Conservation (phyloP, 1,284 basidiomycete genomes). For the Puccinia triticina region DNA sequence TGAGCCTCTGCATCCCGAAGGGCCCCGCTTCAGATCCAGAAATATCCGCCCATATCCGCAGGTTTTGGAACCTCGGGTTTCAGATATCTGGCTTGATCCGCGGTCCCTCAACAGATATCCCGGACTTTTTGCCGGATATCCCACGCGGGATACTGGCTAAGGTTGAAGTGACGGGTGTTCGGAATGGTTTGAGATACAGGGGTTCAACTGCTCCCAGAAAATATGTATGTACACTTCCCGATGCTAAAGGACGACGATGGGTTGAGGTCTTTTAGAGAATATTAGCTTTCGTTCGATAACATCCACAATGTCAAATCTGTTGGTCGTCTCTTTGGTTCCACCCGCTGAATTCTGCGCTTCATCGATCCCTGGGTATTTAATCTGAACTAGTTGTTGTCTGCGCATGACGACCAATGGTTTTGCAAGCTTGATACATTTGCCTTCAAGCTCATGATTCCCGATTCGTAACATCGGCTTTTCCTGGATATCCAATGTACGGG, state of each 20-base stretch:
- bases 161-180: too few relatives aligned
- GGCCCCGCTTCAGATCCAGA: too few relatives aligned
- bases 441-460: conserved; percentile 51
- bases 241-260: conserved; percentile 27
- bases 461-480: conserved; percentile 47
- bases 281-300: conserved; percentile 39
- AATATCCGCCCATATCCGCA: too few relatives aligned
- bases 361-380: conserved; percentile 15
- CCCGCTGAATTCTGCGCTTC: not conserved
- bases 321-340: not conserved
- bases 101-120: too few relatives aligned
- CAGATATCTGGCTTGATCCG: too few relatives aligned
- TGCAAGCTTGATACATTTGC: conserved; percentile 31
- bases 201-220: too few relatives aligned
- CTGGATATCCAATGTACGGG: conserved; percentile 3
- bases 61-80: too few relatives aligned
- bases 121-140: too few relatives aligned
- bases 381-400: conserved; percentile 2
- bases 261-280: conserved; percentile 48
- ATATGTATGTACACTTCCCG: not conserved
- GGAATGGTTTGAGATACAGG: too few relatives aligned
- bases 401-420: conserved; percentile 36
- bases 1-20: too few relatives aligned
- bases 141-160: too few relatives aligned
- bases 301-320: conserved; percentile 43